phyloP scores from a whole-genome alignment of 176 grass and related monocot species.

The Eleusine coracana region DNA sequence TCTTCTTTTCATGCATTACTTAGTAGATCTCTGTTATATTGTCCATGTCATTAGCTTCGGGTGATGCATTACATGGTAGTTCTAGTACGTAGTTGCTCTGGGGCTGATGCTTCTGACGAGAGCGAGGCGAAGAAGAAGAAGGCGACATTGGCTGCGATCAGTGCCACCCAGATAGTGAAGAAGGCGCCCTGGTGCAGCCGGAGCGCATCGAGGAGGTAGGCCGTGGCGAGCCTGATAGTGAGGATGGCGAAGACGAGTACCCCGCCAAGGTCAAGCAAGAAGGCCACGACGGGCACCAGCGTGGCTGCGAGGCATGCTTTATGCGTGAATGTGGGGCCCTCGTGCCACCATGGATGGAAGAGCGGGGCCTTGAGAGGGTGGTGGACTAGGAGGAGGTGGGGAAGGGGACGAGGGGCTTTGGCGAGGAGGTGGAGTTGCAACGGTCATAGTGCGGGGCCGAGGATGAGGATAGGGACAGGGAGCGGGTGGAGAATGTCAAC shows the following conservation, averaged over 20 bases:
- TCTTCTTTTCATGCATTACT: too few species aligned
- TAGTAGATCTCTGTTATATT: too few species aligned
- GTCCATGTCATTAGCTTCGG: too few species aligned
- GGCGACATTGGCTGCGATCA: constrained; percentile 68
- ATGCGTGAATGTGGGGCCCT: constrained; percentile 57
- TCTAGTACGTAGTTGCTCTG: too few species aligned
- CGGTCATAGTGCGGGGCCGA: constrained; percentile 51
- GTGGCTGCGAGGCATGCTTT: constrained; percentile 66
- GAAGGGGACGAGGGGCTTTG: constrained; percentile 51
- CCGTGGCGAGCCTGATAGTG: constrained; percentile 61
- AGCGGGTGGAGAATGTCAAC: constrained; percentile 62
- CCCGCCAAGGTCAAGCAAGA: constrained; percentile 90
- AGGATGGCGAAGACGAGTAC: constrained; percentile 72
- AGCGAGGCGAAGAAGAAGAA: constrained; percentile 92
- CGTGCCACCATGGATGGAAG: constrained; percentile 1
- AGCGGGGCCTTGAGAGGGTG: constrained; percentile 32
- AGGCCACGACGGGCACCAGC: constrained; percentile 72
- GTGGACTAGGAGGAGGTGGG: constrained; percentile 43
- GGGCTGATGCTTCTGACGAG: constrained; percentile 49
- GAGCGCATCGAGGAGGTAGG: constrained; percentile 87
- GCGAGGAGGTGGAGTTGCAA: constrained; percentile 59
- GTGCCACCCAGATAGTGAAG: constrained; percentile 79
- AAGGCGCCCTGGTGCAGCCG: constrained; percentile 64
- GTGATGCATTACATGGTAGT: too few species aligned
- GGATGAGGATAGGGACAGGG: constrained; percentile 47